These are phyloP conservation scores for Gamsiella multidivaricata DNA, from an alignment of 192 early-diverging fungal species.

Conservation along the genomic window DNA sequence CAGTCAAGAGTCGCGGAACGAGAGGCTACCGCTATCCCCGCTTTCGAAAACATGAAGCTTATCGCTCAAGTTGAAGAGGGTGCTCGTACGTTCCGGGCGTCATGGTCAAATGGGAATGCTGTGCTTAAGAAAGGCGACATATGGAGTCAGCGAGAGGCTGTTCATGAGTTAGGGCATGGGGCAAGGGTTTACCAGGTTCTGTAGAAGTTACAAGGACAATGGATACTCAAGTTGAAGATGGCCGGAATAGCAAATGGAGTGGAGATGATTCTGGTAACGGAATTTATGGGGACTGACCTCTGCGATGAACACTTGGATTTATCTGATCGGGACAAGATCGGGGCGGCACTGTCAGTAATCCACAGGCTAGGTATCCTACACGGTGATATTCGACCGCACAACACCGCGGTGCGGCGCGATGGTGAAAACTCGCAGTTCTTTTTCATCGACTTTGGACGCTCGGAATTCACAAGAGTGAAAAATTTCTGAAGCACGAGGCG, in stretches of 20 bases:
- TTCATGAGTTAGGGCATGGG: constrained; percentile 12
- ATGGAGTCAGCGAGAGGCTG: constrained; percentile 1
- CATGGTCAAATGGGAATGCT: too few relatives aligned
- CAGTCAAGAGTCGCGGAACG: not conserved
- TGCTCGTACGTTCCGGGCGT: constrained; percentile 9
- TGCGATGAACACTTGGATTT: not conserved
- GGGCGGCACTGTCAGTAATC: constrained; percentile 14
- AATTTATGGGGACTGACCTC: constrained; percentile 8
- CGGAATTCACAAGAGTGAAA: too few relatives aligned
- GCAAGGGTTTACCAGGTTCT: too few relatives aligned
- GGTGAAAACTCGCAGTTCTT: too few relatives aligned
- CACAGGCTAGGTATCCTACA: constrained; percentile 32
- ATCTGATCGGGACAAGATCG: constrained; percentile 16
- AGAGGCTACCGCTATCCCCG: constrained; percentile 3
- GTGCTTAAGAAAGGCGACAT: constrained; percentile 22
- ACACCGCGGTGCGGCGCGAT: constrained; percentile 34
- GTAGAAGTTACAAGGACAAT: constrained; percentile 9
- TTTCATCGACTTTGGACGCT: too few relatives aligned
- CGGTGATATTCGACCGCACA: constrained; percentile 35
- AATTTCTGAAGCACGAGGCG: too few relatives aligned
- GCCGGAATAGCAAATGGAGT: constrained; percentile 16
- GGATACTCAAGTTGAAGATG: constrained; percentile 9
- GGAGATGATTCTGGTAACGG: constrained; percentile 18
- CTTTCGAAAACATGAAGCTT: constrained; percentile 7
- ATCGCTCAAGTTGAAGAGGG: not conserved